These are phyloP conservation scores for Simplicillium sp. DNA, from an alignment of 2,329 filamentous ascomycete genomes.

Conservation along the genomic window DNA sequence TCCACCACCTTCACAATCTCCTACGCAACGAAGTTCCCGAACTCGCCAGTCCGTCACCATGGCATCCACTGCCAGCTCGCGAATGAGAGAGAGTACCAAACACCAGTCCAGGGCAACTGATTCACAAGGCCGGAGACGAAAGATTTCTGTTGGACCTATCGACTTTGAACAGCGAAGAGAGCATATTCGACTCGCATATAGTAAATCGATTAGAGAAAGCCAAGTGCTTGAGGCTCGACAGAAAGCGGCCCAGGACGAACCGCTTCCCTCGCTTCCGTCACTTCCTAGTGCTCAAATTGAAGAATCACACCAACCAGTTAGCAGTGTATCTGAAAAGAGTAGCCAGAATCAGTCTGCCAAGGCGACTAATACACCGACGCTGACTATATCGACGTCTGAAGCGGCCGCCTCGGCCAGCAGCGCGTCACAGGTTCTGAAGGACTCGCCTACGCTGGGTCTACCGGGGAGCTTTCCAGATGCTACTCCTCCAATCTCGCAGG, in stretches of 20 bases:
- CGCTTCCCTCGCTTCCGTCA: not conserved
- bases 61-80: constrained; percentile 62
- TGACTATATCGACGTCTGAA: constrained; percentile 2
- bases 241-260: constrained; percentile 21
- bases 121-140: constrained; percentile 30
- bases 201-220: constrained; percentile 68
- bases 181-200: constrained; percentile 77
- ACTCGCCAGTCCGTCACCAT: constrained; percentile 71
- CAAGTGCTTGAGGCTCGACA: constrained; percentile 49
- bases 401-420: not conserved
- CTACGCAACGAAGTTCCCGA: constrained; percentile 69
- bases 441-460: constrained; percentile 59
- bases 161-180: constrained; percentile 78
- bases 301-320: no score
- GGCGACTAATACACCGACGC: no score
- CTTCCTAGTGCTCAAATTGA: no score
- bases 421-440: constrained; percentile 14
- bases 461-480: constrained; percentile 50
- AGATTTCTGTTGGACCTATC: constrained; percentile 60
- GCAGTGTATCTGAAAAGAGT: no score
- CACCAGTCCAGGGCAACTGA: constrained; percentile 29
- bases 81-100: constrained; percentile 53
- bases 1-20: constrained; percentile 64
- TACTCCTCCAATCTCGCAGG: constrained; percentile 25
- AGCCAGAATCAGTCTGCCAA: no score